Evolutionary conservation across 78 protist genomes (phyloP).

Genomic region (Capsaspora owczarzaki): DNA sequence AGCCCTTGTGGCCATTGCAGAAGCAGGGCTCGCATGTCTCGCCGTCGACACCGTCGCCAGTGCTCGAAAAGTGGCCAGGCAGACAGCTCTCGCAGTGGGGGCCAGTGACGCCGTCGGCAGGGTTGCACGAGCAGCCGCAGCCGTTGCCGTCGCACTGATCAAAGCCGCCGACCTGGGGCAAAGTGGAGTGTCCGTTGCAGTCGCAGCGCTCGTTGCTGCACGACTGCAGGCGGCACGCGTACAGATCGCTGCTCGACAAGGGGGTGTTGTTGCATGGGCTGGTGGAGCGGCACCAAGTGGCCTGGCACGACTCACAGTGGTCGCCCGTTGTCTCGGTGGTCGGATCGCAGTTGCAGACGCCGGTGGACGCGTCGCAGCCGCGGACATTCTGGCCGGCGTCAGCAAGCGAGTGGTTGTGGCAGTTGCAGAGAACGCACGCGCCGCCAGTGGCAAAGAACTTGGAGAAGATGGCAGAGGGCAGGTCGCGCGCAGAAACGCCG

Average conservation of each 20-base stretch:
- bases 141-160: neutral
- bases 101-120: neutral
- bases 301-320: neutral
- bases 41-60: neutral
- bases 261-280: neutral
- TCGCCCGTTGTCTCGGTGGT: neutral
- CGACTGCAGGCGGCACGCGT: no score
- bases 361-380: neutral
- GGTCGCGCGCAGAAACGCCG: neutral
- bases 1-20: constrained; percentile 13
- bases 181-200: neutral
- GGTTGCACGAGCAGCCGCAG: neutral
- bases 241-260: no score
- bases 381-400: neutral
- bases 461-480: neutral
- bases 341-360: constrained; percentile 12
- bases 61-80: neutral
- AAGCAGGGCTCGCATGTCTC: neutral
- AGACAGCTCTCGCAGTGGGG: neutral
- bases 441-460: neutral
- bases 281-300: neutral
- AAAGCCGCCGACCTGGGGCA: neutral
- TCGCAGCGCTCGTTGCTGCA: neutral
- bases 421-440: neutral
- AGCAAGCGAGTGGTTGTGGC: neutral